These are phyloP conservation scores for Anisodus acutangulus DNA, from an alignment of 257 asterid species.

Conservation along the genomic window DNA sequence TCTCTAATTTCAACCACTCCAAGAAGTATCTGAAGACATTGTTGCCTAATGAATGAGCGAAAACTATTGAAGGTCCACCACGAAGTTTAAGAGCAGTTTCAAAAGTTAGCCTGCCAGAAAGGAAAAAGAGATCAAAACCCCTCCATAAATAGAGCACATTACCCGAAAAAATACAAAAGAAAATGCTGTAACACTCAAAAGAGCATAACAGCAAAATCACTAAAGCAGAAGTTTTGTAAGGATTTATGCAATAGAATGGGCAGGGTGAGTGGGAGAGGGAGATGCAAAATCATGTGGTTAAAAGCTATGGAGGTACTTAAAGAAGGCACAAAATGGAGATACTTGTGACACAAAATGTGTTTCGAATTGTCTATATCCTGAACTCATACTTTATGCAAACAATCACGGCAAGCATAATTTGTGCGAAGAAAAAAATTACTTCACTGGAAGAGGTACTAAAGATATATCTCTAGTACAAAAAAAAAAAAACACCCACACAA, in stretches of 20 bases:
- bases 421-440: background rate
- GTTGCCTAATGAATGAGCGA: constrained; percentile 97
- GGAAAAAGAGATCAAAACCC: constrained; percentile 37
- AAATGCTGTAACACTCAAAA: background rate
- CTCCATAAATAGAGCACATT: constrained; percentile 13
- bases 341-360: background rate
- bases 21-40: constrained; percentile 97
- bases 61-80: constrained; percentile 94
- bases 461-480: background rate
- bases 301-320: background rate
- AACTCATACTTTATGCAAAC: background rate
- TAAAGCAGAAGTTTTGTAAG: background rate
- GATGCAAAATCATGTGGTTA: background rate
- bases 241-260: constrained; percentile 4
- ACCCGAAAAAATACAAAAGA: background rate
- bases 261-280: background rate
- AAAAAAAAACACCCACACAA: background rate
- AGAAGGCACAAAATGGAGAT: background rate
- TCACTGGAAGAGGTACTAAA: background rate
- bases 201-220: background rate
- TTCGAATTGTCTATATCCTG: background rate
- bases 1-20: constrained; percentile 97
- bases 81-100: constrained; percentile 97
- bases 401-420: background rate
- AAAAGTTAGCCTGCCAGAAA: constrained; percentile 80